Percentiles rank a stretch among this genome's conserved stretches.
phyloP scores from a whole-genome alignment of 2,329 filamentous ascomycete species.

The Trichoderma sp. region DNA sequence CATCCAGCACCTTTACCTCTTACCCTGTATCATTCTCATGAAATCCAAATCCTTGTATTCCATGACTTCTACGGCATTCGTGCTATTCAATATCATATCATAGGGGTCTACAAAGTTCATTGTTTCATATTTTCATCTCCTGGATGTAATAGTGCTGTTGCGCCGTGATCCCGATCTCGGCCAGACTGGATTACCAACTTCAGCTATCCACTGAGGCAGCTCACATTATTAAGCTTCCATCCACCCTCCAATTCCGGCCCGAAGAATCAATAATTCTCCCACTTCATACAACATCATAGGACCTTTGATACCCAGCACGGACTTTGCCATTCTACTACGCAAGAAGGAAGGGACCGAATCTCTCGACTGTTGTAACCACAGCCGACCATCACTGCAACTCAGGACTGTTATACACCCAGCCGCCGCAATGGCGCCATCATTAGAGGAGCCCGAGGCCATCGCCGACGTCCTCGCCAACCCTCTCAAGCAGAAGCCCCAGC shows the following conservation, averaged over 20 bases:
- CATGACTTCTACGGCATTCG: not conserved
- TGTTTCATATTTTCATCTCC: not conserved
- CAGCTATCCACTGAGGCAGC: not conserved
- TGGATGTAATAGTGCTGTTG: too few relatives aligned
- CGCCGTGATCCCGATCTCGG: slow-evolving; percentile 11
- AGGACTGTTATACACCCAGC: not conserved
- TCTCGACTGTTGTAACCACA: not conserved
- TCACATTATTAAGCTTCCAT: slow-evolving; percentile 26
- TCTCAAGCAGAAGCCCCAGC: slow-evolving; percentile 73
- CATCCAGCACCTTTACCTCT: not conserved
- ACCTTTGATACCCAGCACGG: not conserved
- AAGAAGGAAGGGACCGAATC: not conserved
- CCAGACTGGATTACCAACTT: not conserved
- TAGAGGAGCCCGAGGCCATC: slow-evolving; percentile 67
- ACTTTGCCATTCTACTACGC: not conserved
- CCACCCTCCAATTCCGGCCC: not conserved
- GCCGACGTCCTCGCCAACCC: slow-evolving; percentile 73
- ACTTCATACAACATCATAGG: not conserved
- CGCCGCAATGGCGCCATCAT: slow-evolving; percentile 69
- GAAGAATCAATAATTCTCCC: not conserved
- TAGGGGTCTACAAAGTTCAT: not conserved
- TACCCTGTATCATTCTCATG: not conserved
- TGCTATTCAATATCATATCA: not conserved
- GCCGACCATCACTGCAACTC: not conserved
- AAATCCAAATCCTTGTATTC: not conserved